A percentile compares a stretch with the other conserved stretches of the same genome.
Evolutionary conservation across 73 alveolate genomes (phyloP).

Genomic region (Halteria grandinella): DNA sequence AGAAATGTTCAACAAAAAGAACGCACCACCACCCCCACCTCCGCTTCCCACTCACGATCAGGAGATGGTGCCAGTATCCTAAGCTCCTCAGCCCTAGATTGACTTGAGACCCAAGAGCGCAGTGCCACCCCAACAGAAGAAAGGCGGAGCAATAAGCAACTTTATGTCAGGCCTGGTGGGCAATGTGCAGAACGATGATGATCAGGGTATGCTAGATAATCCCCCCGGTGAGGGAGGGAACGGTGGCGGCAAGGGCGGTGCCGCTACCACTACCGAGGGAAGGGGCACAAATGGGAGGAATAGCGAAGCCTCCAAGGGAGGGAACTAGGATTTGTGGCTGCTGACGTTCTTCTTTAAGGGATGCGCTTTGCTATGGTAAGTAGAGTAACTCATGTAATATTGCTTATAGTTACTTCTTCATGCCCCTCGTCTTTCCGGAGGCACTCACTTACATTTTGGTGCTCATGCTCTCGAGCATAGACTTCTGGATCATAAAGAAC

Average conservation of each 20-base stretch:
- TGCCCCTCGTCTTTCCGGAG: conserved; percentile 48
- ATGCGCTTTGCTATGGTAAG: conserved; percentile 30
- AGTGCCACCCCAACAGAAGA: not conserved
- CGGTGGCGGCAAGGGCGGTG: conserved; percentile 26
- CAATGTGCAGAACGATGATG: not conserved
- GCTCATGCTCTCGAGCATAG: conserved; percentile 24
- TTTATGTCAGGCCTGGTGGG: not conserved
- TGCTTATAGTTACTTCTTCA: conserved; percentile 36
- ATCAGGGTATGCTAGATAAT: not conserved
- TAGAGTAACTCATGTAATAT: not conserved
- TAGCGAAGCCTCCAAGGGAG: no score
- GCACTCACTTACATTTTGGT: conserved; percentile 39
- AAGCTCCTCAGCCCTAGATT: not conserved
- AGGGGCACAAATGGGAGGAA: conserved; percentile 23
- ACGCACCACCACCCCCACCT: not conserved
- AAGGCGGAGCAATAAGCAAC: not conserved
- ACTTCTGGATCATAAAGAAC: conserved; percentile 45
- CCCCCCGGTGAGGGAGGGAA: not conserved
- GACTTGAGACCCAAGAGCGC: conserved; percentile 6
- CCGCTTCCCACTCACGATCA: not conserved
- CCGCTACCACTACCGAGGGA: not conserved
- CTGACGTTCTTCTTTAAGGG: conserved; percentile 32
- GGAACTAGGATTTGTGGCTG: conserved; percentile 45
- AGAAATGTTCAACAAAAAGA: not conserved
- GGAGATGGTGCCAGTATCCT: not conserved